Evolutionary conservation across 2,329 filamentous ascomycete genomes (phyloP).

Genomic region (Plectosphaerella cucumerina): DNA sequence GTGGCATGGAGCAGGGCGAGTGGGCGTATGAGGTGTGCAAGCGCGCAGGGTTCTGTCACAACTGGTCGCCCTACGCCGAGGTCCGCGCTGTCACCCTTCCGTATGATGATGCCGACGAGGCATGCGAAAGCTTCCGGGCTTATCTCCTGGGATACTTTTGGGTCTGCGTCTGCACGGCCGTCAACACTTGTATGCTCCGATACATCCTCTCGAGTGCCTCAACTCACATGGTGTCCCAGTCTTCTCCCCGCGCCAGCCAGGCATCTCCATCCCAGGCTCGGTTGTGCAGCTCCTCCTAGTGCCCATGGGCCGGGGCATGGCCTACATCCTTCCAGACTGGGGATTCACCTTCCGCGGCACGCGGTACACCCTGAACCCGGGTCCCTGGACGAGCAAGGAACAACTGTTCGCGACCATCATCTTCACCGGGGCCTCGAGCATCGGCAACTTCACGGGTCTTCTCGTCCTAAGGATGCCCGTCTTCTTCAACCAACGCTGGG

Average conservation of each 20-base stretch:
- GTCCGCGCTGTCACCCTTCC: conserved; percentile 35
- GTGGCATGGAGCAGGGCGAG: conserved; percentile 34
- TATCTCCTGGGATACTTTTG: conserved; percentile 28
- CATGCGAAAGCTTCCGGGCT: conserved; percentile 35
- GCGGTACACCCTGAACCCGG: conserved; percentile 31
- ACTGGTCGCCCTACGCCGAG: conserved; percentile 37
- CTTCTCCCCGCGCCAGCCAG: not conserved
- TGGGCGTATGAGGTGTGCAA: conserved; percentile 36
- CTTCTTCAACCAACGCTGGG: conserved; percentile 26
- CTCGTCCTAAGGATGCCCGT: conserved; percentile 22
- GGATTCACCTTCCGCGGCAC: conserved; percentile 32
- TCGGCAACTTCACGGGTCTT: conserved; percentile 20
- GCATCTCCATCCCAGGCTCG: conserved; percentile 23
- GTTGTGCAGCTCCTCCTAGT: conserved; percentile 42
- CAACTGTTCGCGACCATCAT: conserved; percentile 38
- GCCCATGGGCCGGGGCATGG: conserved; percentile 39
- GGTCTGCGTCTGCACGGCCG: conserved; percentile 27
- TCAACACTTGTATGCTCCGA: conserved; percentile 31
- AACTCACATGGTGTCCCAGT: not conserved
- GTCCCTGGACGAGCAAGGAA: conserved; percentile 37
- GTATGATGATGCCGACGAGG: conserved; percentile 26
- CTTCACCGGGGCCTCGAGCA: conserved; percentile 17
- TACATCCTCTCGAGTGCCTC: conserved; percentile 27
- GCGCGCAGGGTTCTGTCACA: conserved; percentile 33
- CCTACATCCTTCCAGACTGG: conserved; percentile 38